phyloP scores from a whole-genome alignment of 192 early-diverging fungal genomes.

The Allomyces javanicus region DNA sequence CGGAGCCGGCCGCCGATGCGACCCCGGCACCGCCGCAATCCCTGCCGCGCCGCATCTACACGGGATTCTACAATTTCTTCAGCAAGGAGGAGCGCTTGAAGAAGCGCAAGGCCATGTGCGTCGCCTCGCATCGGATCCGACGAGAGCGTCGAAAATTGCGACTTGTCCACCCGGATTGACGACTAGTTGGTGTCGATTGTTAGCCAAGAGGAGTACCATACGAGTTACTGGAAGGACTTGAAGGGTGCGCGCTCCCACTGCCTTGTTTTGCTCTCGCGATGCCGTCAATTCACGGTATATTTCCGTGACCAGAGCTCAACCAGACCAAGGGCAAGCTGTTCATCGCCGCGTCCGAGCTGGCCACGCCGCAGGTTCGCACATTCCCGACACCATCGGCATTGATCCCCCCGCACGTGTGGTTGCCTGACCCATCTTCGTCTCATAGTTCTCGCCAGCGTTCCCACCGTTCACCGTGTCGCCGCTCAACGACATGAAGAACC shows the following conservation, averaged over 20 bases:
- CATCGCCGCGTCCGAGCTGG: neutral
- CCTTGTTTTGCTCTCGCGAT: neutral
- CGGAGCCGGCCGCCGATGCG: neutral
- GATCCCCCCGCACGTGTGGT: too few relatives aligned
- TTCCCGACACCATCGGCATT: neutral
- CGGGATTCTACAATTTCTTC: neutral
- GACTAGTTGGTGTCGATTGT: neutral
- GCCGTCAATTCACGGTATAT: neutral
- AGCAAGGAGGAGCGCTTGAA: neutral
- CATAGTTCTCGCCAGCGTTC: too few relatives aligned
- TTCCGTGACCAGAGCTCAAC: neutral
- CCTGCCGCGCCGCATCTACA: neutral
- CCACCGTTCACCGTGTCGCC: too few relatives aligned
- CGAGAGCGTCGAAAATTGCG: neutral
- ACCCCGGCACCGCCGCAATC: neutral
- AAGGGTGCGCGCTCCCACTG: neutral
- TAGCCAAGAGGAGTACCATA: neutral
- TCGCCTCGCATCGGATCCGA: neutral
- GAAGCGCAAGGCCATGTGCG: neutral
- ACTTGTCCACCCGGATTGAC: neutral
- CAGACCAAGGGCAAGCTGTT: neutral
- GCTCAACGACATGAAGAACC: neutral
- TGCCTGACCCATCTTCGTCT: too few relatives aligned
- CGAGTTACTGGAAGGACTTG: conserved; percentile 1
- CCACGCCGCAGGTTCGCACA: neutral